Evolutionary conservation across 257 asterid genomes (phyloP), one percentile per base, ranked within the genome.

Genomic region (Dorcoceras hygrometricum): DNA sequence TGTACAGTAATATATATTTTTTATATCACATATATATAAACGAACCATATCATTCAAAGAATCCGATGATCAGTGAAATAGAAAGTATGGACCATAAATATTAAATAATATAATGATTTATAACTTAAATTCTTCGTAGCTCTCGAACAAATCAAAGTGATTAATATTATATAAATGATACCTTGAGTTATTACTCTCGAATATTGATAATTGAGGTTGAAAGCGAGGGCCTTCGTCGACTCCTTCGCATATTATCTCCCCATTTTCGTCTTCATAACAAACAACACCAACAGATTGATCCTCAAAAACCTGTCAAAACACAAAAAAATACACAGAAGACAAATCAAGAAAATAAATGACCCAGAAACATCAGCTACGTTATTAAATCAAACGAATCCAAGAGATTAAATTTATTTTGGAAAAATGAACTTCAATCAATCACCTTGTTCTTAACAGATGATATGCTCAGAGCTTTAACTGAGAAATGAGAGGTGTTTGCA

Each of bases 161-260:
- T n/a, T n/a, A n/a, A n/a, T n/a, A n/a, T n/a, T n/a, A n/a, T n/a
- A n/a, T n/a, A n/a, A n/a, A n/a, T n/a, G n/a, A 53, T 83, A 83
- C 91, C 95, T 84, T 62, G 80, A 59, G 11, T 12, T 12, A 66
- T 69, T 70, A 53, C 25, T 64, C 8, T 76, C 55, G 36, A 71
- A 64, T 66, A 59, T 73, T 62, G 90, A 64, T 20, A 70, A 57
- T 12, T 71, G 78, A 0, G 71, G 86, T 51, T 75, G 71, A 68
- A 83, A 75, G 32, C 88, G 86, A 69, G 92, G 92, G 25, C 89
- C 89, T 56, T 87, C 90, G 29, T 87, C 95, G 18, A 76, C 78
- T 66, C 92, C 95, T 83, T 85, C 92, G 34, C 92, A 87, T 20
- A 68, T 73, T 3, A 83, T 76, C 73, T 85, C 95, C 7, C 92